Evolutionary conservation across 768 basidiomycete species (phyloP), one percentile per base, ranked within the genome.

Genomic region (Suillus ampliporus): DNA sequence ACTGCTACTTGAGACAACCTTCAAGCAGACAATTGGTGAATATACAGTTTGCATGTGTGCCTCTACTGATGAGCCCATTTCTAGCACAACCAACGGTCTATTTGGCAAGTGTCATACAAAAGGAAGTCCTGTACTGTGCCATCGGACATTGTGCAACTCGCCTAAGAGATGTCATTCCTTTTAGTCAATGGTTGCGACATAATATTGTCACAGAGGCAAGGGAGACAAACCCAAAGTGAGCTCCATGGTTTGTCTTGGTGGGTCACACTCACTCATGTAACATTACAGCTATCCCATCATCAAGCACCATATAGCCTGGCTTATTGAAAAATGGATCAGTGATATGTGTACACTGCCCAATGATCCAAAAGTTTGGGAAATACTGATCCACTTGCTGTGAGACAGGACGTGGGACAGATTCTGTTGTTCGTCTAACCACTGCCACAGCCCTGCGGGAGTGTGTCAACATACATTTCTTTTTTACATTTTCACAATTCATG

Each of bases 281-380:
- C 46, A 41, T 34, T 46, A 34, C 61, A 97, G 95, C 61, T 94
- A 91, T 72, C 91, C 92, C 1, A 91, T 99, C 59, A 86, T 99
- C 64, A 97, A 98, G 74, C 86, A 94, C n/a, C 86, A 96, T 37
- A 91, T 98, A 66, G 95, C 96, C 1, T 97, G 95, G 95, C 79
- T 98, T 5, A 84, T 98, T 51, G 95, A 95, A 28, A 91, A 89
- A 81, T 95, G 94, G 91, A 83, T 94, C 38, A 80, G 86, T 15
- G 90, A 94, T 52, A 82, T 84, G 61, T 87, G 87, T 65, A 75
- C 83, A 21, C 78, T 83, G 15, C 81, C 86, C n/a, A 85, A 85
- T 52, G 86, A 89, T 63, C 78, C 85, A 2, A 77, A 82, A 58
- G 78, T 95, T 34, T 98, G 95, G 94, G 84, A 92, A 65, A 83